A percentile compares a stretch with the other conserved stretches of the same genome.
Conservation (phyloP, 306 rosid genomes). For the Echinosophora koreensis region DNA sequence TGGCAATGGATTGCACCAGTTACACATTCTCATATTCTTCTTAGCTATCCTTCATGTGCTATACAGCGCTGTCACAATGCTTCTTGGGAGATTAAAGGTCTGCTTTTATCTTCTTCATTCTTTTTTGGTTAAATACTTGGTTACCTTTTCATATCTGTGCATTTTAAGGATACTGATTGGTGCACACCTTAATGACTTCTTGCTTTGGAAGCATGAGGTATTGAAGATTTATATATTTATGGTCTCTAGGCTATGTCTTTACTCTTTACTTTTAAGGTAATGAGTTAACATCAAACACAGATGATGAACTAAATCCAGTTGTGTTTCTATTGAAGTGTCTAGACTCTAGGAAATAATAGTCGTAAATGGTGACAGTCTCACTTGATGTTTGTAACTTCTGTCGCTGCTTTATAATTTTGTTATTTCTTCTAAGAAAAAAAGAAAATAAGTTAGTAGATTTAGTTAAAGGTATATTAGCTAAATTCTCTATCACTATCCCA, state of each 20-base stretch:
- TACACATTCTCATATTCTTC: constrained; percentile 96
- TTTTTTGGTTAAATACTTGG: constrained; percentile 21
- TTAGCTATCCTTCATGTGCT: constrained; percentile 87
- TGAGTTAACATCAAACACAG: not conserved
- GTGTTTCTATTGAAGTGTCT: not conserved
- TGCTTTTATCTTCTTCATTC: not conserved
- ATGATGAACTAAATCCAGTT: not conserved
- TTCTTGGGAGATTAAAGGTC: constrained; percentile 98
- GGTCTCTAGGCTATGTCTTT: not conserved
- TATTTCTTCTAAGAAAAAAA: constrained; percentile 1
- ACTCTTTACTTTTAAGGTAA: not conserved
- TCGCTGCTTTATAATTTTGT: constrained; percentile 15
- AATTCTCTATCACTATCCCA: not conserved
- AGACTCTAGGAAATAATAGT: not conserved
- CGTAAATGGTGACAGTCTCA: not conserved
- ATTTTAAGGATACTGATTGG: constrained; percentile 19
- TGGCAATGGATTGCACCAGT: constrained; percentile 82
- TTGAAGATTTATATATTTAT: constrained; percentile 10
- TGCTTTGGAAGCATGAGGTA: constrained; percentile 14
- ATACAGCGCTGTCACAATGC: constrained; percentile 91
- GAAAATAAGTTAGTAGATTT: not conserved
- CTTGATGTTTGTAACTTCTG: constrained; percentile 6
- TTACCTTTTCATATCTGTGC: not conserved
- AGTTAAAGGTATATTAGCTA: not conserved
- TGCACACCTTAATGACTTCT: not conserved